These are phyloP conservation scores for Piper longum DNA, from an alignment of 164 flowering plant genomes.

Conservation along the genomic window DNA sequence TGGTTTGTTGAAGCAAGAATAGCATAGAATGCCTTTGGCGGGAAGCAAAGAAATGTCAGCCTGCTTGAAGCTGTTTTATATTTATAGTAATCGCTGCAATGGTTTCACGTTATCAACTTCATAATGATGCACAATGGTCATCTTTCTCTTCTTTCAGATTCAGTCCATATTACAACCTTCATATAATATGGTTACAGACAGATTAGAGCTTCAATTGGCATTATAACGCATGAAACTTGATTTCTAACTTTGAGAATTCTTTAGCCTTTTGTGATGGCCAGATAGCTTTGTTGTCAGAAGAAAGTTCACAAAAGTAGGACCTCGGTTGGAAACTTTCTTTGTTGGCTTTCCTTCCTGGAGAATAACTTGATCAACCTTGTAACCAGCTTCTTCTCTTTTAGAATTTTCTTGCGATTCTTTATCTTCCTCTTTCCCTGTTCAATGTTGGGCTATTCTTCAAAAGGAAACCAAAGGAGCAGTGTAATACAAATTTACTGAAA, in stretches of 20 bases:
- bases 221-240: constrained; percentile 1
- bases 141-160: neutral
- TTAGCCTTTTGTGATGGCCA: constrained; percentile 9
- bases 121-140: neutral
- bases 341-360: constrained; percentile 9
- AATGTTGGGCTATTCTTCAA: neutral
- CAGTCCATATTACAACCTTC: neutral
- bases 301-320: constrained; percentile 14
- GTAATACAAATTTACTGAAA: neutral
- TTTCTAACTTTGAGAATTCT: constrained; percentile 13
- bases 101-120: neutral
- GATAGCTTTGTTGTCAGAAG: constrained; percentile 8
- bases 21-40: constrained; percentile 41
- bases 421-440: neutral
- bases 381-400: constrained; percentile 1
- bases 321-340: constrained; percentile 8
- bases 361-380: constrained; percentile 18
- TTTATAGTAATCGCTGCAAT: neutral
- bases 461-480: neutral
- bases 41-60: constrained; percentile 32
- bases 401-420: neutral
- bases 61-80: neutral
- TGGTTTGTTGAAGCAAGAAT: constrained; percentile 31
- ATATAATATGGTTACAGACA: neutral
- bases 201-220: neutral